These are phyloP conservation scores for Cordyceps cicadae DNA, from an alignment of 2,329 filamentous ascomycete genomes.

Conservation along the genomic window DNA sequence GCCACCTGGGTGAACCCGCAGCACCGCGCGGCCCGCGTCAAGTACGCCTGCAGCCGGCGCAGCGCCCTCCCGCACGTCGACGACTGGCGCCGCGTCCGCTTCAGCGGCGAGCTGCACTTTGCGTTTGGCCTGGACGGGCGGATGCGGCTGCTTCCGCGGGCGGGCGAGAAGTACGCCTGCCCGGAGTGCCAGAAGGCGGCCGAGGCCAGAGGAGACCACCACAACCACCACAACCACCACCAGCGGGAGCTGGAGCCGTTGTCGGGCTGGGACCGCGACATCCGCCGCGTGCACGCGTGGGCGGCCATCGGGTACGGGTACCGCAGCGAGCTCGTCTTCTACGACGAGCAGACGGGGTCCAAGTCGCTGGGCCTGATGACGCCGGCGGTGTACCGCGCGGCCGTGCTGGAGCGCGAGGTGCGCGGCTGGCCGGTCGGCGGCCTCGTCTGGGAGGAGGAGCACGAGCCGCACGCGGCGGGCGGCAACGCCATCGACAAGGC, in stretches of 20 bases:
- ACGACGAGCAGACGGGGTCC: conserved; percentile 27
- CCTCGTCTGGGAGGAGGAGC: conserved; percentile 28
- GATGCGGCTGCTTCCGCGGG: conserved; percentile 26
- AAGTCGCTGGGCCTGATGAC: conserved; percentile 24
- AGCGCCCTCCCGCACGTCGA: conserved; percentile 22
- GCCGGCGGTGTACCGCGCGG: conserved; percentile 28
- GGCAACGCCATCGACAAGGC: conserved; percentile 27
- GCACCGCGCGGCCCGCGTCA: conserved; percentile 25
- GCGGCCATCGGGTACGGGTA: conserved; percentile 28
- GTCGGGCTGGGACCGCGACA: conserved; percentile 24
- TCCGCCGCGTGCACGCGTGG: conserved; percentile 28
- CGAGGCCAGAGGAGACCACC: conserved; percentile 3
- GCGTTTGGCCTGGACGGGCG: conserved; percentile 30
- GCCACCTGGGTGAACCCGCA: conserved; percentile 23
- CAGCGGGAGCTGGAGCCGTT: not conserved
- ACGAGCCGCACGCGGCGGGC: conserved; percentile 28
- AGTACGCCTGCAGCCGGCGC: conserved; percentile 27
- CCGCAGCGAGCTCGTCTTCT: conserved; percentile 31
- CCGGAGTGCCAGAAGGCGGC: conserved; percentile 17
- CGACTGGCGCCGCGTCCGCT: conserved; percentile 27
- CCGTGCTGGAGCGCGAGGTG: conserved; percentile 26
- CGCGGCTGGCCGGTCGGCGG: conserved; percentile 24
- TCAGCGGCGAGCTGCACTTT: conserved; percentile 31
- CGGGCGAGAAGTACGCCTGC: conserved; percentile 26
- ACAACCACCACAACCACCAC: no score